Evolutionary conservation across 2,329 filamentous ascomycete genomes (phyloP).

Genomic region (Verticillium nubilum): DNA sequence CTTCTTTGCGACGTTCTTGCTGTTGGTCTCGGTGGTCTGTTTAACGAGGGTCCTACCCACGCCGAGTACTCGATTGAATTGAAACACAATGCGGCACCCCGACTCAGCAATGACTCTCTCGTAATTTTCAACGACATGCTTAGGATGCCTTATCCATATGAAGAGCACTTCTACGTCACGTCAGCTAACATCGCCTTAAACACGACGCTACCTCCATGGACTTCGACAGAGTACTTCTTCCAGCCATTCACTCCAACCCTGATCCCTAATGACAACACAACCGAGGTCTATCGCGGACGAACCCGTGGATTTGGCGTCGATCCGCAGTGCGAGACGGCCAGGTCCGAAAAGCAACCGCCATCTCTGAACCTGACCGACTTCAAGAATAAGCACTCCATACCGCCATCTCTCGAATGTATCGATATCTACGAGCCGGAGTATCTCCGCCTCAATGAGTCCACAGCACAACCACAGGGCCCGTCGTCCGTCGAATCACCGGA

Average conservation of each 20-base stretch:
- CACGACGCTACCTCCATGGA: constrained; percentile 45
- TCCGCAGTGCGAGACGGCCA: no score
- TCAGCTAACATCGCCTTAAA: constrained; percentile 38
- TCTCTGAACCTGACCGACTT: no score
- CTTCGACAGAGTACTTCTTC: constrained; percentile 37
- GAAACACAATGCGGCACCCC: constrained; percentile 4
- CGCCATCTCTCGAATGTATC: no score
- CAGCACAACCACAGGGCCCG: no score
- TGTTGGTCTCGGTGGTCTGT: constrained; percentile 44
- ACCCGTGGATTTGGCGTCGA: no score
- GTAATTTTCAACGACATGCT: no score
- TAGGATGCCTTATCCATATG: constrained; percentile 9
- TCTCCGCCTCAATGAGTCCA: no score
- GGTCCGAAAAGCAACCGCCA: no score
- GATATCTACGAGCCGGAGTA: no score
- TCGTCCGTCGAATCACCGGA: no score
- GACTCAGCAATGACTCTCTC: constrained; percentile 8
- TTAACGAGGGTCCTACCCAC: constrained; percentile 30
- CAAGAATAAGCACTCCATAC: no score
- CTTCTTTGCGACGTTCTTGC: constrained; percentile 48
- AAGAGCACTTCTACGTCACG: constrained; percentile 24
- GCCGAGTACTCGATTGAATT: constrained; percentile 9
- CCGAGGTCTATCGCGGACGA: no score
- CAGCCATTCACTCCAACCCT: constrained; percentile 30
- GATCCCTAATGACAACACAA: background rate